These are phyloP conservation scores for Populus hybrid DNA, from an alignment of 441 rosid genomes.

Conservation along the genomic window DNA sequence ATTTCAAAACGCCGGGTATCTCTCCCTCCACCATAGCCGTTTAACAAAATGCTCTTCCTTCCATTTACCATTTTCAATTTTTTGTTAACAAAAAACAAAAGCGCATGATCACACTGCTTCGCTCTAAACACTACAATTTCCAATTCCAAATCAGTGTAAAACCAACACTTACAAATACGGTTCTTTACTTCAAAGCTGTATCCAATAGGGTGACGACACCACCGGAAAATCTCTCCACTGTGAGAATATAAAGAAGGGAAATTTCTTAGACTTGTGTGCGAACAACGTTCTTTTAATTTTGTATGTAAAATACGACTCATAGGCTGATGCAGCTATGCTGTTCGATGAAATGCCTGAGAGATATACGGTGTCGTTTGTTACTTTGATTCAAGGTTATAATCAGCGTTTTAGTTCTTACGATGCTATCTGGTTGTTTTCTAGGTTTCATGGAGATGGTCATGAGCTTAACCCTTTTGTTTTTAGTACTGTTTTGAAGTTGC, in stretches of 20 bases:
- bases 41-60: no score
- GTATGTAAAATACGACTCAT: slow-evolving; percentile 37
- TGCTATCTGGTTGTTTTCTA: slow-evolving; percentile 43
- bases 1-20: no score
- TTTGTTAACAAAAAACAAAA: no score
- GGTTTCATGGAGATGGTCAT: slow-evolving; percentile 69
- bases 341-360: slow-evolving; percentile 75
- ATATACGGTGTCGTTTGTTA: slow-evolving; percentile 69
- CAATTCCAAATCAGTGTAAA: slow-evolving; percentile 8
- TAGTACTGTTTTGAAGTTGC: slow-evolving; percentile 62
- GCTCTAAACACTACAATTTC: slow-evolving; percentile 17
- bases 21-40: no score
- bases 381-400: slow-evolving; percentile 47
- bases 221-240: slow-evolving; percentile 57
- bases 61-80: no score
- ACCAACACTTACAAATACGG: slow-evolving; percentile 50
- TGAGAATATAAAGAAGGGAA: slow-evolving; percentile 58
- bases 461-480: slow-evolving; percentile 80
- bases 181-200: slow-evolving; percentile 57
- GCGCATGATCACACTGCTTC: neutral
- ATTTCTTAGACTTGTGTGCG: slow-evolving; percentile 72
- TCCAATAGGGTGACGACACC: slow-evolving; percentile 43
- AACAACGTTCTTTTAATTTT: slow-evolving; percentile 57
- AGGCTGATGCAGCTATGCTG: slow-evolving; percentile 45
- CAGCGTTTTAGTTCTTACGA: slow-evolving; percentile 33